Conservation (phyloP, 78 protist species). For the Dictyostelium brefeldianum region DNA sequence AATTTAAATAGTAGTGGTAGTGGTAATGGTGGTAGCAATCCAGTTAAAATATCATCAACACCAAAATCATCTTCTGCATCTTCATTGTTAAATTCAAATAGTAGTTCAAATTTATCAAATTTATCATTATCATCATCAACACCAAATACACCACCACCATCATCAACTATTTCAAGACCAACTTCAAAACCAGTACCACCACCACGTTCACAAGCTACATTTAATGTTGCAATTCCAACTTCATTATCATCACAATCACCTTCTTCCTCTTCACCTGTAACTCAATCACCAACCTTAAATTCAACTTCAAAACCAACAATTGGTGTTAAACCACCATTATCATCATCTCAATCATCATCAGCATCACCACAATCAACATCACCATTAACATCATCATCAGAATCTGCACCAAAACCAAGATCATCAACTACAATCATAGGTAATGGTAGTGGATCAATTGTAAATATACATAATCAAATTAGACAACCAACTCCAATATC, state of each 20-base stretch:
- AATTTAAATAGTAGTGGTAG: too few species aligned
- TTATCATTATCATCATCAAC: not conserved
- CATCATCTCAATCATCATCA: not conserved
- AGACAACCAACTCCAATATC: constrained; percentile 45
- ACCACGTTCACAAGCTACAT: constrained; percentile 30
- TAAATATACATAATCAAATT: constrained; percentile 20
- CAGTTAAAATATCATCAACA: constrained; percentile 18
- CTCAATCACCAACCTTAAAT: not conserved
- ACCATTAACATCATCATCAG: constrained; percentile 9
- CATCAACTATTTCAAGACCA: not conserved
- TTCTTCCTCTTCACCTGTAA: not conserved
- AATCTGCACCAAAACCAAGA: constrained; percentile 8
- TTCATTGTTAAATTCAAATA: not conserved
- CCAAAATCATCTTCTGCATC: constrained; percentile 33
- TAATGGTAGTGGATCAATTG: not conserved
- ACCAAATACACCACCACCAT: not conserved
- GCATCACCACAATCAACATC: not conserved
- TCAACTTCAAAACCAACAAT: not conserved
- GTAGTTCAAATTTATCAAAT: not conserved
- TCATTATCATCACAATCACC: constrained; percentile 4
- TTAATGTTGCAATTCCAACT: constrained; percentile 7
- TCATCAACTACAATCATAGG: not conserved
- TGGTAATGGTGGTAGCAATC: not conserved
- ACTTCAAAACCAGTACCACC: constrained; percentile 26
- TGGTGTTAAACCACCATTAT: not conserved